Percentiles rank a stretch among this genome's conserved stretches.
These are phyloP conservation scores for Scutellaria galericulata DNA, from an alignment of 257 asterid genomes.

Conservation along the genomic window DNA sequence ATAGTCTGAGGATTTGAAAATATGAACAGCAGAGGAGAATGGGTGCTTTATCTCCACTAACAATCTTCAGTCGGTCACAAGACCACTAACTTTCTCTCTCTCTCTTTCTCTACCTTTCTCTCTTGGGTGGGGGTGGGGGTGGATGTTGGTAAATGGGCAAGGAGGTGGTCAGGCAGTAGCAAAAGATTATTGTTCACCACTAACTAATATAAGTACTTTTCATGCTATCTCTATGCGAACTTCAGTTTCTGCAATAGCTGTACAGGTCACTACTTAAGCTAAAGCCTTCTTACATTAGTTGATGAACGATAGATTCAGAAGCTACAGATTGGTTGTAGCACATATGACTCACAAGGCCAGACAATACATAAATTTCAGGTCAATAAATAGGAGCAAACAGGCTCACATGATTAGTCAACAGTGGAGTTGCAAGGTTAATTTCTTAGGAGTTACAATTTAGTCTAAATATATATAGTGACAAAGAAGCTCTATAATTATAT, in stretches of 20 bases:
- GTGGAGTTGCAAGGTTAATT: background rate
- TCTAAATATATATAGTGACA: background rate
- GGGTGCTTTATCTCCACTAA: background rate
- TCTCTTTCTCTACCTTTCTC: too few relatives aligned
- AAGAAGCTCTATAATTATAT: background rate
- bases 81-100: background rate
- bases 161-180: too few relatives aligned
- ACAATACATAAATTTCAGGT: too few relatives aligned
- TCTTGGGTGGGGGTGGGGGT: too few relatives aligned
- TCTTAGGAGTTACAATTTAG: background rate
- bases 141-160: too few relatives aligned
- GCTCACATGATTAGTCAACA: background rate
- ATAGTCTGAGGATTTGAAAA: slow-evolving; percentile 19
- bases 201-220: too few relatives aligned
- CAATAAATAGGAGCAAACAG: background rate
- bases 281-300: background rate
- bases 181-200: too few relatives aligned
- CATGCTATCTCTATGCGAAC: too few relatives aligned
- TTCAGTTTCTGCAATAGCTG: too few relatives aligned
- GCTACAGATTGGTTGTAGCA: background rate
- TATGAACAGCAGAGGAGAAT: background rate
- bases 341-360: too few relatives aligned
- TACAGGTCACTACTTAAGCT: slow-evolving; percentile 1
- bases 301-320: background rate
- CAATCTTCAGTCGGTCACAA: background rate